Evolutionary conservation across 1,139 yeast genomes (phyloP).

Genomic region (Cylindricascospora bacillispora): DNA sequence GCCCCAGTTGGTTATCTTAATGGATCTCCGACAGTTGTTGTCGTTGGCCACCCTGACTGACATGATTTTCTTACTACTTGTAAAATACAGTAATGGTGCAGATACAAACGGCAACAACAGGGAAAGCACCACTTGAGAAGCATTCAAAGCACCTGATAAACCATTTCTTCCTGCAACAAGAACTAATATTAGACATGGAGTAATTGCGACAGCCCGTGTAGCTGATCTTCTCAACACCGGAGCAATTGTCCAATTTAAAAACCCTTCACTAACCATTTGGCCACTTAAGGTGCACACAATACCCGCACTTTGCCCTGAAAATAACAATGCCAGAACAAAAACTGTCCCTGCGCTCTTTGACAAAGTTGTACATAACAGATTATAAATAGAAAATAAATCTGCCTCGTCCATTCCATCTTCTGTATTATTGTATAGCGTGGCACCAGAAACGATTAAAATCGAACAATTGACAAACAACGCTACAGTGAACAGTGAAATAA

Average conservation of each 20-base stretch:
- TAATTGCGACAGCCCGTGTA: conserved; percentile 60
- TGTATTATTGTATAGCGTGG: conserved; percentile 50
- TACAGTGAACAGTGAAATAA: conserved; percentile 51
- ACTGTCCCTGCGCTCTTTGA: conserved; percentile 62
- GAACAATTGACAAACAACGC: conserved; percentile 69
- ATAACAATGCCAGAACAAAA: conserved; percentile 61
- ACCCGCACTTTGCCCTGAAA: conserved; percentile 74
- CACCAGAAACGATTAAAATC: conserved; percentile 61
- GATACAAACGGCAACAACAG: conserved; percentile 59
- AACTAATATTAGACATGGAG: conserved; percentile 58
- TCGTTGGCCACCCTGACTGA: conserved; percentile 29
- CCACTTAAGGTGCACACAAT: conserved; percentile 75
- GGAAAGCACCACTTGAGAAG: conserved; percentile 63
- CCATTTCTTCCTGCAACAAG: conserved; percentile 58
- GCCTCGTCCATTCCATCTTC: conserved; percentile 44
- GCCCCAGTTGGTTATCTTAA: neutral
- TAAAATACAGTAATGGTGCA: conserved; percentile 64
- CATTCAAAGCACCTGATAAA: conserved; percentile 52
- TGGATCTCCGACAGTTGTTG: conserved; percentile 2
- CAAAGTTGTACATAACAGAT: conserved; percentile 44
- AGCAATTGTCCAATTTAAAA: conserved; percentile 54
- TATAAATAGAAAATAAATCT: conserved; percentile 61
- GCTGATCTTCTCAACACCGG: conserved; percentile 60
- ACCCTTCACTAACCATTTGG: conserved; percentile 71
- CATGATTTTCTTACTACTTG: conserved; percentile 48